Evolutionary conservation across 164 flowering plant species (phyloP).

Genomic region (Dillenia turbinata): DNA sequence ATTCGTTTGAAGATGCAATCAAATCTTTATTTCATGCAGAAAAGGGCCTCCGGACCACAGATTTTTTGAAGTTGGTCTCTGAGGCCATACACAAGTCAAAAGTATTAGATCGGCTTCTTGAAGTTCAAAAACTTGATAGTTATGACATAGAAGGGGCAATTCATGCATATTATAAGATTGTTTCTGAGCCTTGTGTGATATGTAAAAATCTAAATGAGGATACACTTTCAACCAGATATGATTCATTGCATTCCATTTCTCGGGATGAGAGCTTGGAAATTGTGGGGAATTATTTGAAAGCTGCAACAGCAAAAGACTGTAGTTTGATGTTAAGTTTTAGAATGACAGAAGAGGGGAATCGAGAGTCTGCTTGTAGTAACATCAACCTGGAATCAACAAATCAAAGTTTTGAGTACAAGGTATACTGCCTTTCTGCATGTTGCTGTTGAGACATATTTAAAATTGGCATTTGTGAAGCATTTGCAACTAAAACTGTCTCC

Average conservation of each 20-base stretch:
- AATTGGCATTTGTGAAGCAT: not conserved
- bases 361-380: constrained; percentile 23
- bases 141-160: constrained; percentile 92
- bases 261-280: constrained; percentile 67
- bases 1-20: constrained; percentile 56
- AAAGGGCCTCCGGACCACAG: constrained; percentile 39
- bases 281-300: constrained; percentile 74
- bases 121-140: constrained; percentile 77
- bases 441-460: not conserved
- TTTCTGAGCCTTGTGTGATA: constrained; percentile 68
- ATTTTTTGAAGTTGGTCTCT: constrained; percentile 58
- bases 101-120: constrained; percentile 58
- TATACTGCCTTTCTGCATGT: constrained; percentile 10
- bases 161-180: constrained; percentile 80
- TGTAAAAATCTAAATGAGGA: constrained; percentile 41
- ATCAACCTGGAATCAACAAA: constrained; percentile 48
- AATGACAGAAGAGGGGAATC: constrained; percentile 28
- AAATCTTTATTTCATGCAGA: constrained; percentile 46
- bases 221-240: constrained; percentile 23
- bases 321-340: constrained; percentile 86
- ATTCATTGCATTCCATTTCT: constrained; percentile 57
- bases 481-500: not conserved
- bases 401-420: constrained; percentile 87
- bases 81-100: constrained; percentile 56
- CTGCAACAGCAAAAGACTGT: constrained; percentile 95